A percentile compares a stretch with the other conserved stretches of the same genome.
Evolutionary conservation across 257 asterid species (phyloP).

Genomic region (Jacaranda copaia): DNA sequence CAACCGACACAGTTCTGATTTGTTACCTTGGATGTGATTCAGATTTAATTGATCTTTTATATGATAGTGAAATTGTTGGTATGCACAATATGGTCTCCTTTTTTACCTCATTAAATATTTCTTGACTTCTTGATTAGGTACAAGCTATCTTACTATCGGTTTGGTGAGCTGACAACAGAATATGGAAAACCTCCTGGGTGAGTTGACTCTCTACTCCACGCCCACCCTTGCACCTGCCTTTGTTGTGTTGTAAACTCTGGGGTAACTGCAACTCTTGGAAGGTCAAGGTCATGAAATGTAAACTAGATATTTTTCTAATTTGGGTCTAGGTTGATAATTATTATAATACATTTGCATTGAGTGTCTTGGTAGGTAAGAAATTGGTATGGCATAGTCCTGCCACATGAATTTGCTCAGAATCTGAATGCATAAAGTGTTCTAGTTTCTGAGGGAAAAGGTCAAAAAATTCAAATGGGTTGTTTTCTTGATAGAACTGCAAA

Average conservation of each 20-base stretch:
- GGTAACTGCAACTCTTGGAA: no score
- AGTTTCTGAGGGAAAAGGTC: no score
- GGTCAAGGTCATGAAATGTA: no score
- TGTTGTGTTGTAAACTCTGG: no score
- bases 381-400: background rate
- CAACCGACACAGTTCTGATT: background rate
- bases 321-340: background rate
- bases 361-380: background rate
- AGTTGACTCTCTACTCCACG: slow-evolving; percentile 31
- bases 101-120: background rate
- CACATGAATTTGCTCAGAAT: background rate
- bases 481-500: no score
- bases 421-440: no score
- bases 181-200: slow-evolving; percentile 97
- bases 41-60: background rate
- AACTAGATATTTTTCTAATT: no score
- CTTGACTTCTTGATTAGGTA: slow-evolving; percentile 59
- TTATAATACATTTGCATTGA: background rate
- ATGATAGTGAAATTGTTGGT: background rate
- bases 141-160: slow-evolving; percentile 91
- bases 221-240: no score
- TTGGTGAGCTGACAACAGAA: slow-evolving; percentile 95
- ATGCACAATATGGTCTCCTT: background rate
- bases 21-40: background rate
- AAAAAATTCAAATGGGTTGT: no score